Percentiles rank a stretch among this genome's conserved stretches.
phyloP scores from a whole-genome alignment of 2,329 filamentous ascomycete genomes.

The Diaporthe sp. region DNA sequence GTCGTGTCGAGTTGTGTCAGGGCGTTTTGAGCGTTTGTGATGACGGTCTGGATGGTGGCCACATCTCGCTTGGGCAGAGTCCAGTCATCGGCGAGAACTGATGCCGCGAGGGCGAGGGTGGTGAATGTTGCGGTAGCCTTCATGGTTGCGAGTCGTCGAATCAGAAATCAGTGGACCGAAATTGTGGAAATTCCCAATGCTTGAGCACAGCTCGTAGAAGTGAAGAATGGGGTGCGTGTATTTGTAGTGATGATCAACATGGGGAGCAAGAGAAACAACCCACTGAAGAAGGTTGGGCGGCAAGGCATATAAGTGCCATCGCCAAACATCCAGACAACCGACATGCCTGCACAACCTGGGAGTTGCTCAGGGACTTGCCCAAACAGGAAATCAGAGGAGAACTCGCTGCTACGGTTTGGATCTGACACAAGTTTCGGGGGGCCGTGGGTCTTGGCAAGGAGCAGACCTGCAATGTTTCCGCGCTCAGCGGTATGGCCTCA shows the following conservation, averaged over 20 bases:
- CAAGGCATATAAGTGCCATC: slow-evolving; percentile 28
- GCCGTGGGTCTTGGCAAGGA: slow-evolving; percentile 20
- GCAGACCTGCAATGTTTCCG: slow-evolving; percentile 24
- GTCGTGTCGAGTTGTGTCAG: slow-evolving; percentile 48
- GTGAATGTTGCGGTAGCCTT: slow-evolving; percentile 35
- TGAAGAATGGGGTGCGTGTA: neutral
- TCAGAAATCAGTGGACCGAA: neutral
- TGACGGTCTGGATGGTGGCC: slow-evolving; percentile 45
- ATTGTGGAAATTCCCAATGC: neutral
- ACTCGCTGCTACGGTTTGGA: slow-evolving; percentile 30
- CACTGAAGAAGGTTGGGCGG: slow-evolving; percentile 10
- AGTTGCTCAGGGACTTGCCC: slow-evolving; percentile 9
- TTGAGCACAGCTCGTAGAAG: slow-evolving; percentile 18
- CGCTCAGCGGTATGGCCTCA: slow-evolving; percentile 26
- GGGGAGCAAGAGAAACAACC: slow-evolving; percentile 8
- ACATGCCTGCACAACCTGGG: slow-evolving; percentile 17
- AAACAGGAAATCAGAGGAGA: slow-evolving; percentile 28
- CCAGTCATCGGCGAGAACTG: slow-evolving; percentile 42
- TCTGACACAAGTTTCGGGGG: slow-evolving; percentile 33
- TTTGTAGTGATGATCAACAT: slow-evolving; percentile 30
- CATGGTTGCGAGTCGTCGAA: slow-evolving; percentile 39
- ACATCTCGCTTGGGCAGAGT: slow-evolving; percentile 44
- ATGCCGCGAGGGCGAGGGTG: slow-evolving; percentile 46
- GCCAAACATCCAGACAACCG: slow-evolving; percentile 12
- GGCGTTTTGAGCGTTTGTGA: slow-evolving; percentile 45